These are phyloP conservation scores for Solanum chilense DNA, from an alignment of 257 asterid species.

Conservation along the genomic window DNA sequence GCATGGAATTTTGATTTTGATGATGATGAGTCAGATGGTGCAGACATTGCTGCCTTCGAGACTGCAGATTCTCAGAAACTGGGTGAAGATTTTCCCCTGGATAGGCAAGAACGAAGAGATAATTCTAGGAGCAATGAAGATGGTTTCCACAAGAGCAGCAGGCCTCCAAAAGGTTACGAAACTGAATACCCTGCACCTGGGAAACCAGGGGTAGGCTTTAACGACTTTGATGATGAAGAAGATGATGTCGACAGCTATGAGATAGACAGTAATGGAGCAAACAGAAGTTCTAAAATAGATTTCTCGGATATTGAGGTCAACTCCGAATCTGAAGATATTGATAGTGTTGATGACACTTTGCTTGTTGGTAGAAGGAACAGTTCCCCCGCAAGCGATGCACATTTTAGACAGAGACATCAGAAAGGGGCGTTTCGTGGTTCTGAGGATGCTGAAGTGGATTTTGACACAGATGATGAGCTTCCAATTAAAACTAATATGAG, in stretches of 20 bases:
- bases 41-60: slow-evolving; percentile 92
- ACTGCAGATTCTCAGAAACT: slow-evolving; percentile 66
- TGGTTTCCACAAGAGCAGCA: slow-evolving; percentile 22
- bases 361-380: slow-evolving; percentile 19
- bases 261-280: slow-evolving; percentile 45
- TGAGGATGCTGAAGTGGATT: slow-evolving; percentile 42
- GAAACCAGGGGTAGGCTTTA: slow-evolving; percentile 51
- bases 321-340: slow-evolving; percentile 55
- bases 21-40: slow-evolving; percentile 96
- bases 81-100: slow-evolving; percentile 33
- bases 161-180: slow-evolving; percentile 24
- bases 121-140: slow-evolving; percentile 29
- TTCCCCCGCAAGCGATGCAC: slow-evolving; percentile 7
- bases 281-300: slow-evolving; percentile 36
- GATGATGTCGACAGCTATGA: slow-evolving; percentile 84
- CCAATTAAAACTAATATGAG: slow-evolving; percentile 68
- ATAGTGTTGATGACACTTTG: slow-evolving; percentile 17
- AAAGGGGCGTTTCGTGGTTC: slow-evolving; percentile 23
- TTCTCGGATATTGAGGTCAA: slow-evolving; percentile 77
- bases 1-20: slow-evolving; percentile 98
- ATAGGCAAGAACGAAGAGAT: slow-evolving; percentile 18
- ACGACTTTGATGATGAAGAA: slow-evolving; percentile 87
- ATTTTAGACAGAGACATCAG: slow-evolving; percentile 19
- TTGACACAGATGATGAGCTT: slow-evolving; percentile 73
- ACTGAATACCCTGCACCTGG: slow-evolving; percentile 27